phyloP scores from a whole-genome alignment of 2,329 filamentous ascomycete species.

The Zymoseptoria tritici region DNA sequence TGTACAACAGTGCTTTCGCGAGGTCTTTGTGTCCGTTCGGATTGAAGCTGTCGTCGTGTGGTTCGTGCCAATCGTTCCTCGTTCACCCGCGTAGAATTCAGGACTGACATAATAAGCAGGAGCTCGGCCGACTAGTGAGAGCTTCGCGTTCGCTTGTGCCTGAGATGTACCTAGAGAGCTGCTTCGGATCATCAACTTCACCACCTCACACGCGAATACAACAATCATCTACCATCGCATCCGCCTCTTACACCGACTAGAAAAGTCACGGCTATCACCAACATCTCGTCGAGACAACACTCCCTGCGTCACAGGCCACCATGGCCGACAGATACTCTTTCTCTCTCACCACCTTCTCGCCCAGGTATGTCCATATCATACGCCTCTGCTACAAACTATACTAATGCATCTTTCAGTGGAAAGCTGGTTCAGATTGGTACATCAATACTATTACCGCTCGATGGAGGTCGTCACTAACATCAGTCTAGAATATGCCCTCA shows the following conservation, averaged over 20 bases:
- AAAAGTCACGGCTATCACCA: neutral
- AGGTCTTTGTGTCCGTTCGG: neutral
- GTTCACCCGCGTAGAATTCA: no score
- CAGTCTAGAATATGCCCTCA: slow-evolving; percentile 85
- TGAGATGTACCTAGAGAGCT: neutral
- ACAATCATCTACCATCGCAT: neutral
- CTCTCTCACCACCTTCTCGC: slow-evolving; percentile 98
- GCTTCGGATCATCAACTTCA: neutral
- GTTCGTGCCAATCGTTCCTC: no score
- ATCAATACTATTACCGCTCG: neutral
- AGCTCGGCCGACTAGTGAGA: no score
- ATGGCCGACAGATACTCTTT: slow-evolving; percentile 99
- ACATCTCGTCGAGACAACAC: neutral
- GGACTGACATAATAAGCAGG: no score
- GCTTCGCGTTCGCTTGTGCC: neutral
- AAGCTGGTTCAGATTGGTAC: slow-evolving; percentile 98
- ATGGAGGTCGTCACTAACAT: neutral
- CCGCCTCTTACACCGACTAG: neutral
- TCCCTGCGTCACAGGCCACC: slow-evolving; percentile 26
- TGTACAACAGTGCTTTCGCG: neutral
- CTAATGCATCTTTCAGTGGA: slow-evolving; percentile 55
- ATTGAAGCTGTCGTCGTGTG: no score
- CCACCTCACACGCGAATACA: neutral
- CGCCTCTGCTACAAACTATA: slow-evolving; percentile 36
- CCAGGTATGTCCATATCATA: slow-evolving; percentile 64